Conservation (phyloP, 73 alveolate species). For the Uronychia setigera region DNA sequence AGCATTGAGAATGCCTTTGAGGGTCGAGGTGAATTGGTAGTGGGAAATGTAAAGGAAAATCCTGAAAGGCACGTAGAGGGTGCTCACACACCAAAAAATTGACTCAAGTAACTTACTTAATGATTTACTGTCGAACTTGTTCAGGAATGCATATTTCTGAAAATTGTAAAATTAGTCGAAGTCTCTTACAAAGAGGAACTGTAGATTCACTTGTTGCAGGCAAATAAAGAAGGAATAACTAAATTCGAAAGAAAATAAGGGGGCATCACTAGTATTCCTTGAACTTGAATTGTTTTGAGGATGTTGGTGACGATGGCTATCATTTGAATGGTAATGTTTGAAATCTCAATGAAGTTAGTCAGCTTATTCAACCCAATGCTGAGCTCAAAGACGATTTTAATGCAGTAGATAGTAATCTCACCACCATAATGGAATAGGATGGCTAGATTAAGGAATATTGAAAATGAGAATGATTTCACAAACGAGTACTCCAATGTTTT, state of each 20-base stretch:
- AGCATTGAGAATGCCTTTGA: background rate
- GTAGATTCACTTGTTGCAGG: no score
- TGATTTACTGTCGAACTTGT: no score
- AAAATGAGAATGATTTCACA: background rate
- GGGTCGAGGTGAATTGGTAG: background rate
- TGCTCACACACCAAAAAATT: no score
- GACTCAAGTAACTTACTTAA: no score
- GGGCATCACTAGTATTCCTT: background rate
- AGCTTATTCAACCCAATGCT: constrained; percentile 15
- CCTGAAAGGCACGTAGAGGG: constrained; percentile 33
- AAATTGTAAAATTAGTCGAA: no score
- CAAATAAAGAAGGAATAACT: no score
- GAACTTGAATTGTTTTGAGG: background rate
- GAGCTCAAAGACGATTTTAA: constrained; percentile 27
- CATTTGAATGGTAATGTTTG: background rate
- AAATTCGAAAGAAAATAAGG: no score
- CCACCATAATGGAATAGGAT: no score
- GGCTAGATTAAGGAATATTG: no score
- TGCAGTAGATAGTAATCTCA: background rate
- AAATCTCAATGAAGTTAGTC: constrained; percentile 12
- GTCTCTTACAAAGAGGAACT: no score
- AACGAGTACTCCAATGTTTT: background rate
- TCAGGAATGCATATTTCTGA: no score
- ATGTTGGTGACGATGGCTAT: background rate
- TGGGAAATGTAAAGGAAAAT: constrained; percentile 3